These are phyloP conservation scores for Sarocladiaceae sp. DNA, from an alignment of 2,329 filamentous ascomycete genomes.

Conservation along the genomic window DNA sequence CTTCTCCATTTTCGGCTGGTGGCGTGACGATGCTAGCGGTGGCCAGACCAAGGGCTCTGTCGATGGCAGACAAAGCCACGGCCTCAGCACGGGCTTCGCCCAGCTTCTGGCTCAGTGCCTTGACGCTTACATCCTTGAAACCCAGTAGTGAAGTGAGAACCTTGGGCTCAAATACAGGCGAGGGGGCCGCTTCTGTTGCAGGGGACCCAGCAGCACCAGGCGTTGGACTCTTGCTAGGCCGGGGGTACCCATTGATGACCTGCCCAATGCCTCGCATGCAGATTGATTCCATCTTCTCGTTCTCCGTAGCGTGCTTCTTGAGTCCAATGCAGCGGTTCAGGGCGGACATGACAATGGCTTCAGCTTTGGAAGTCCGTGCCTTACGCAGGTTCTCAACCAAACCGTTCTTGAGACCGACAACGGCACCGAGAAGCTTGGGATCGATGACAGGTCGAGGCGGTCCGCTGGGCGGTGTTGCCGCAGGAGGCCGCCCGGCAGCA, in stretches of 20 bases:
- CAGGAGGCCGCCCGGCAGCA: conserved; percentile 15
- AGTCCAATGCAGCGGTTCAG: conserved; percentile 45
- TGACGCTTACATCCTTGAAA: conserved; percentile 40
- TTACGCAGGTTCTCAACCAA: conserved; percentile 39
- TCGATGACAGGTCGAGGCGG: conserved; percentile 34
- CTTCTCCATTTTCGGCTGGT: conserved; percentile 20
- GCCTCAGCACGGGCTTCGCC: conserved; percentile 38
- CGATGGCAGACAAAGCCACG: conserved; percentile 43
- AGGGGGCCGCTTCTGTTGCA: conserved; percentile 18
- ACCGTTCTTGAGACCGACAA: conserved; percentile 40
- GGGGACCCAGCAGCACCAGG: conserved; percentile 17
- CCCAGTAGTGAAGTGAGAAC: conserved; percentile 34
- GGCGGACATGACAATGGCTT: conserved; percentile 46
- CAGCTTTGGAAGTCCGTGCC: conserved; percentile 33
- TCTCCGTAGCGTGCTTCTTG: conserved; percentile 35
- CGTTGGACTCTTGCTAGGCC: conserved; percentile 27
- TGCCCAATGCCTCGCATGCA: conserved; percentile 36
- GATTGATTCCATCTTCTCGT: conserved; percentile 40
- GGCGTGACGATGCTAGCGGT: conserved; percentile 34
- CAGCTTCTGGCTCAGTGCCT: conserved; percentile 32
- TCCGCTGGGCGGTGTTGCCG: conserved; percentile 20
- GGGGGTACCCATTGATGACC: conserved; percentile 36
- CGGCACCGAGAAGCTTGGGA: conserved; percentile 33
- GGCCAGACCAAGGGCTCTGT: conserved; percentile 42
- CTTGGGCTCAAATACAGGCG: conserved; percentile 30